phyloP scores from a whole-genome alignment of 495 filamentous ascomycete species.

The Haplographium delicatum region DNA sequence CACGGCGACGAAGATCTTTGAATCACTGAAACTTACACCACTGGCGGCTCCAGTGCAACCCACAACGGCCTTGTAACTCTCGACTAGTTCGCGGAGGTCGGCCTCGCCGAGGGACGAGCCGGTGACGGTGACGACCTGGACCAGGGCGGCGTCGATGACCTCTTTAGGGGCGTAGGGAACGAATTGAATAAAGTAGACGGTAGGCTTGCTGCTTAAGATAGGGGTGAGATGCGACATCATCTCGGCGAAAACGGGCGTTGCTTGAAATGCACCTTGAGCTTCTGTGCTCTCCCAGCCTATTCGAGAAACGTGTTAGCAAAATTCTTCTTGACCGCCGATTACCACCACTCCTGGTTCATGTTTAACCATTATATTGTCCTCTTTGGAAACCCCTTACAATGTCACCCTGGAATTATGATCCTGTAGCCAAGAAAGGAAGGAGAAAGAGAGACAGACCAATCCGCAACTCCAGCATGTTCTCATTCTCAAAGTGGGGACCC shows the following conservation, averaged over 20 bases:
- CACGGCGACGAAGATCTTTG: conserved; percentile 11
- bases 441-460: conserved; percentile 5
- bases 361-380: no score
- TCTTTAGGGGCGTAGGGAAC: conserved; percentile 20
- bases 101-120: conserved; percentile 1
- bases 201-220: conserved; percentile 5
- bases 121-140: conserved; percentile 10
- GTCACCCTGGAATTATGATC: no score
- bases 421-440: neutral
- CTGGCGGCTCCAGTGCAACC: conserved; percentile 14
- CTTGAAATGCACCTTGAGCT: conserved; percentile 8
- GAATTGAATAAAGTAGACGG: conserved; percentile 16
- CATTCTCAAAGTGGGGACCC: conserved; percentile 17
- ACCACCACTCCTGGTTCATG: no score
- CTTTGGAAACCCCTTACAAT: no score
- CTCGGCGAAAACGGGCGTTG: neutral
- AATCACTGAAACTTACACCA: conserved; percentile 5
- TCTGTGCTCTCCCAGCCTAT: conserved; percentile 15
- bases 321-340: no score
- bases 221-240: conserved; percentile 6
- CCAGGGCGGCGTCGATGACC: conserved; percentile 14
- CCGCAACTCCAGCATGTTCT: conserved; percentile 13
- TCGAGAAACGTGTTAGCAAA: neutral
- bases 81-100: neutral
- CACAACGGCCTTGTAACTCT: neutral